Evolutionary conservation across 805 yeast species (phyloP).

Genomic region (Lipomyces mesembrius): DNA sequence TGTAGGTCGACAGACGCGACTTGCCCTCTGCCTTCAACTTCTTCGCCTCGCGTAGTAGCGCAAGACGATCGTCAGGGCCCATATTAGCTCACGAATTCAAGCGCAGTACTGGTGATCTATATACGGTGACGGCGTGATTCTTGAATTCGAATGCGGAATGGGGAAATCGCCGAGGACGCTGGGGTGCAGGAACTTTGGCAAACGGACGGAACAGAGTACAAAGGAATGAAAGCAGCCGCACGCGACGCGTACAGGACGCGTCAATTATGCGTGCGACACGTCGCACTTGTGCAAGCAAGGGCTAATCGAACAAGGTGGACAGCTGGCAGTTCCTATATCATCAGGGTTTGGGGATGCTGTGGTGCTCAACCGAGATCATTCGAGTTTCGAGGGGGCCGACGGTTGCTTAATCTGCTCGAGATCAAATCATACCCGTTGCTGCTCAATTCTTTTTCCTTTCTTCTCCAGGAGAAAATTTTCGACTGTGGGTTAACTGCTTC

Average conservation of each 20-base stretch:
- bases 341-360: no score
- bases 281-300: no score
- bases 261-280: not conserved
- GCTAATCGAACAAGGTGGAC: no score
- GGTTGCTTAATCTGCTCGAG: not conserved
- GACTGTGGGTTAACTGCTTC: not conserved
- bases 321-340: no score
- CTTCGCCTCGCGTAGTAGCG: conserved; percentile 63
- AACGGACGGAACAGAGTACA: not conserved
- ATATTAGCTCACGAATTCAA: not conserved
- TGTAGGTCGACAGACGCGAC: conserved; percentile 52
- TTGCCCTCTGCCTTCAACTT: conserved; percentile 67
- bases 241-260: not conserved
- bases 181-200: not conserved
- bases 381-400: no score
- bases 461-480: not conserved
- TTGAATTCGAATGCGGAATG: not conserved
- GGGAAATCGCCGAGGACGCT: not conserved
- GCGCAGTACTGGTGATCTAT: not conserved
- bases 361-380: no score
- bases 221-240: not conserved
- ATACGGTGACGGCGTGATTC: not conserved
- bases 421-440: not conserved
- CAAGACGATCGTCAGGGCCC: conserved; percentile 6
- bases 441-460: not conserved